Conservation (phyloP, 108 stramenopile species). For the Stephanodiscus minutulus region DNA sequence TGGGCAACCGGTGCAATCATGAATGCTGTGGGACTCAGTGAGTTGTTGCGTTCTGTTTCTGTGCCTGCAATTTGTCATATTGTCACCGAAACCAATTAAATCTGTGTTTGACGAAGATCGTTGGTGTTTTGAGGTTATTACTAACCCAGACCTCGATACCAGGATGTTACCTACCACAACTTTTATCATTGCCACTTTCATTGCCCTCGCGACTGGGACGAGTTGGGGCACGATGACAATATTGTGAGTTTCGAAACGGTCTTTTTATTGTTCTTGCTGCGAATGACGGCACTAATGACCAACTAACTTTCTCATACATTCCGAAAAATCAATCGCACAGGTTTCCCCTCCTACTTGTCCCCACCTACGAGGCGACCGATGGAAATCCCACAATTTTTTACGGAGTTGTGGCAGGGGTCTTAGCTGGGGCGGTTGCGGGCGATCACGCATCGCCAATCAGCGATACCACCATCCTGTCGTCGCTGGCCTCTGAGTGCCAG, state of each 20-base stretch:
- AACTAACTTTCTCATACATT: not conserved
- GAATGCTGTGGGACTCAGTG: conserved; percentile 52
- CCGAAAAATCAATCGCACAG: not conserved
- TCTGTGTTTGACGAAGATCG: conserved; percentile 42
- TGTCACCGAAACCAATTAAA: not conserved
- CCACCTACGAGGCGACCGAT: conserved; percentile 54
- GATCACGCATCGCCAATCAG: conserved; percentile 76
- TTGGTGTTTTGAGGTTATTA: conserved; percentile 56
- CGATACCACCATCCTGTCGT: conserved; percentile 75
- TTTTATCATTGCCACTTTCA: conserved; percentile 62
- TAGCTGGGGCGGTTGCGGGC: conserved; percentile 71
- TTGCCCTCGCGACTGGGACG: conserved; percentile 72
- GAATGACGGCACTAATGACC: not conserved
- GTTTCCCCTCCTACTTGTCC: conserved; percentile 64
- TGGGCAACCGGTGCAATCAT: conserved; percentile 69
- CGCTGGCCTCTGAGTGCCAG: conserved; percentile 61
- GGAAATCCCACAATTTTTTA: conserved; percentile 63
- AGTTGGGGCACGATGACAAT: conserved; percentile 82
- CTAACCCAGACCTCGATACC: conserved; percentile 38
- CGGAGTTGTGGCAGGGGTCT: conserved; percentile 51
- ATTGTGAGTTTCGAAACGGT: conserved; percentile 23
- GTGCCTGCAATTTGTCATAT: not conserved
- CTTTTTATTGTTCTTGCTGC: not conserved
- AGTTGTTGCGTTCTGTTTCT: not conserved
- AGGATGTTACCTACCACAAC: conserved; percentile 58